A percentile compares a stretch with the other conserved stretches of the same genome.
phyloP scores from a whole-genome alignment of 768 basidiomycete species.

The Pholiota conissans region DNA sequence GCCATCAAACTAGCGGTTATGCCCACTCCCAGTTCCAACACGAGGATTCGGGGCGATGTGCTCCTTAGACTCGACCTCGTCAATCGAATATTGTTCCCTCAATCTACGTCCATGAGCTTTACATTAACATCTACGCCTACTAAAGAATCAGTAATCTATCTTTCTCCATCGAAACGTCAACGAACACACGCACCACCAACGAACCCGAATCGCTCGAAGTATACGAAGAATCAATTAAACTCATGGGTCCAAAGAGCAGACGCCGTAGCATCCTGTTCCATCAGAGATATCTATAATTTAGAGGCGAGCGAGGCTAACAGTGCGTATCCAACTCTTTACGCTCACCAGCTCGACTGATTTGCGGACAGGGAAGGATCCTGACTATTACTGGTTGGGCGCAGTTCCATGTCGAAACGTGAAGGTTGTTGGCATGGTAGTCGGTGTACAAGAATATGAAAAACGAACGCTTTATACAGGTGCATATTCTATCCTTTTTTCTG shows the following conservation, averaged over 20 bases:
- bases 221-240: slow-evolving; percentile 33
- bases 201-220: background rate
- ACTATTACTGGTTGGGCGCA: slow-evolving; percentile 72
- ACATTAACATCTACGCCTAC: slow-evolving; percentile 14
- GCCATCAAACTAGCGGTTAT: no score
- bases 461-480: slow-evolving; percentile 60
- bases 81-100: no score
- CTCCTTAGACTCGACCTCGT: no score
- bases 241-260: slow-evolving; percentile 60
- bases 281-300: slow-evolving; percentile 52
- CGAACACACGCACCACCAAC: slow-evolving; percentile 5
- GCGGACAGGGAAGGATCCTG: slow-evolving; percentile 35
- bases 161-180: slow-evolving; percentile 23
- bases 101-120: slow-evolving; percentile 29
- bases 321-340: slow-evolving; percentile 21
- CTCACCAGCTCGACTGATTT: background rate
- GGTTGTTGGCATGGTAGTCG: slow-evolving; percentile 66
- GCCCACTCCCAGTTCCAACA: no score
- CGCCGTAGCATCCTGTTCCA: slow-evolving; percentile 55
- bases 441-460: slow-evolving; percentile 57
- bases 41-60: no score
- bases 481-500: slow-evolving; percentile 13
- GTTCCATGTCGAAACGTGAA: slow-evolving; percentile 67
- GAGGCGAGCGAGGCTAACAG: slow-evolving; percentile 30
- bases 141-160: slow-evolving; percentile 7